Percentiles rank a stretch among this genome's conserved stretches.
Conservation (phyloP, 176 grass and related monocot species). For the Aegilops umbellulata region DNA sequence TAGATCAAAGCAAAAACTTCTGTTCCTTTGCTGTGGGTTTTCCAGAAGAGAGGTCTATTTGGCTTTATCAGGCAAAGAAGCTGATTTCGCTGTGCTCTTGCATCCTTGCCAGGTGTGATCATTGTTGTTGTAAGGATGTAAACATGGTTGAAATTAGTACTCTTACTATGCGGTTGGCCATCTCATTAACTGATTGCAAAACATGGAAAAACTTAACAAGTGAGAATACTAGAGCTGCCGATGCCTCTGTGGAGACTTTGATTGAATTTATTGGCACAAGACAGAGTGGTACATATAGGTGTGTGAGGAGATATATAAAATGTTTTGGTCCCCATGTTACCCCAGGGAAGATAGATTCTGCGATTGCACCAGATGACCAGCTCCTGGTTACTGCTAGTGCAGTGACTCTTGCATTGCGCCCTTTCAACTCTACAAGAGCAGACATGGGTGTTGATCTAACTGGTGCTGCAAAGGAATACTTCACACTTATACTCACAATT, state of each 20-base stretch:
- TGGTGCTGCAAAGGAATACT: conserved; percentile 57
- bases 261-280: conserved; percentile 62
- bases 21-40: conserved; percentile 68
- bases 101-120: conserved; percentile 71
- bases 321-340: conserved; percentile 40
- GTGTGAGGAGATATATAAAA: conserved; percentile 72
- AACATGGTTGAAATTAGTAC: conserved; percentile 49
- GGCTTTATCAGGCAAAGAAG: conserved; percentile 82
- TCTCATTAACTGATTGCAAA: conserved; percentile 84
- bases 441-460: conserved; percentile 37
- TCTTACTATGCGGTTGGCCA: conserved; percentile 72
- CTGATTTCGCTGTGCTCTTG: conserved; percentile 81
- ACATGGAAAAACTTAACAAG: conserved; percentile 69
- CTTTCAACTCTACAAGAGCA: conserved; percentile 67
- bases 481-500: conserved; percentile 75
- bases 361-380: conserved; percentile 45
- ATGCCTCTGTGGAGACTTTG: conserved; percentile 59
- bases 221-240: conserved; percentile 45
- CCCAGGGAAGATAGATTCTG: conserved; percentile 42
- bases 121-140: conserved; percentile 46
- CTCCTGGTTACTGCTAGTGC: conserved; percentile 85
- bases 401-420: conserved; percentile 73
- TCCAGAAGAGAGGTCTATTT: conserved; percentile 73
- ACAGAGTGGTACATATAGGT: conserved; percentile 59
- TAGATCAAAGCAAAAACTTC: conserved; percentile 76